Evolutionary conservation across 164 flowering plant genomes (phyloP).

Genomic region (Warburgia ugandensis): DNA sequence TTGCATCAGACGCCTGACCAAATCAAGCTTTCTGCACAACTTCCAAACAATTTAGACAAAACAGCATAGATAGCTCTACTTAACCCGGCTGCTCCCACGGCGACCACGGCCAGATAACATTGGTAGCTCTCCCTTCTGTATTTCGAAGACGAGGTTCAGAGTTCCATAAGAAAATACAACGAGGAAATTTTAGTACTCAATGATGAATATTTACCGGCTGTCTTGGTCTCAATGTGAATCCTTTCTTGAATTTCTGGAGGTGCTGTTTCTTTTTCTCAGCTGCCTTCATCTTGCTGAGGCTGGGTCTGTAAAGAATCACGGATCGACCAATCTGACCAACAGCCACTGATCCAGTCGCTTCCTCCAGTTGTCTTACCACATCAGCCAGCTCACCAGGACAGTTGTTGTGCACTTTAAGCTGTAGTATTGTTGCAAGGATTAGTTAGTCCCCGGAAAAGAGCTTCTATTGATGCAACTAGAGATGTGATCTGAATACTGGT

Average conservation of each 20-base stretch:
- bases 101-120: background rate
- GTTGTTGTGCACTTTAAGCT: conserved; percentile 54
- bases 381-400: conserved; percentile 1
- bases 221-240: conserved; percentile 14
- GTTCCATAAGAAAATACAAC: too few species aligned
- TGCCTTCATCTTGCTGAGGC: conserved; percentile 66
- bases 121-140: background rate
- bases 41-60: too few species aligned
- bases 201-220: conserved; percentile 8
- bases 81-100: conserved; percentile 1
- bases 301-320: conserved; percentile 83
- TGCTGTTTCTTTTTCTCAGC: conserved; percentile 55
- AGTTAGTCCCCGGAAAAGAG: too few species aligned
- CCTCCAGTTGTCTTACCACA: conserved; percentile 30
- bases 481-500: too few species aligned
- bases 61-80: too few species aligned
- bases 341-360: conserved; percentile 68
- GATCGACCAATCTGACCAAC: conserved; percentile 81
- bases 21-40: too few species aligned
- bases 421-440: too few species aligned
- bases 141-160: background rate
- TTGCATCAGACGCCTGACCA: too few species aligned
- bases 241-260: conserved; percentile 33
- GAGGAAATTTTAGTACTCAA: too few species aligned
- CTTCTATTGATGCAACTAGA: background rate